Evolutionary conservation across 2,329 filamentous ascomycete species (phyloP).

Genomic region (Neodidymelliopsis sp.): DNA sequence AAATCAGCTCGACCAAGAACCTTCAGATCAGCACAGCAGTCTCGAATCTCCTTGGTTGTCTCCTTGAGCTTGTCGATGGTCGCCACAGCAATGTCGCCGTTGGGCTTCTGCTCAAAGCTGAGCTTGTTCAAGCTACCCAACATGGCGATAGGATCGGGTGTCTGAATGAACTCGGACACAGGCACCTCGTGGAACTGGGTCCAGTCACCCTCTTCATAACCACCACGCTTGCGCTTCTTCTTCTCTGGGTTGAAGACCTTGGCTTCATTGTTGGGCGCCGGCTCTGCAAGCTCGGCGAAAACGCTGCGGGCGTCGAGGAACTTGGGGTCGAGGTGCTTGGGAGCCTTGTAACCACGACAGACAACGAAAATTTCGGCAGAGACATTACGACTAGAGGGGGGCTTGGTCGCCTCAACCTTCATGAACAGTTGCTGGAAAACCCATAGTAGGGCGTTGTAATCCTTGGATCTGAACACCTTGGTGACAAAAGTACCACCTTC

Average conservation of each 20-base stretch:
- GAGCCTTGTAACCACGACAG: constrained; percentile 92
- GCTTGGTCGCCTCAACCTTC: constrained; percentile 97
- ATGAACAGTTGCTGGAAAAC: constrained; percentile 96
- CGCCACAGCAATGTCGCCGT: constrained; percentile 81
- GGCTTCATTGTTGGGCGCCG: constrained; percentile 92
- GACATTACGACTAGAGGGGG: constrained; percentile 92
- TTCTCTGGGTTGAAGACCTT: constrained; percentile 97
- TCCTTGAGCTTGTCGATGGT: constrained; percentile 82
- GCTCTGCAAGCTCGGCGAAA: constrained; percentile 88
- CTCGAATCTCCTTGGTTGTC: constrained; percentile 67
- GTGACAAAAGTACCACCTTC: constrained; percentile 87
- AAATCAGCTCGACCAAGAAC: constrained; percentile 95
- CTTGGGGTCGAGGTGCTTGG: constrained; percentile 89
- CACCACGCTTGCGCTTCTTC: constrained; percentile 97
- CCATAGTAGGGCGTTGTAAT: constrained; percentile 96
- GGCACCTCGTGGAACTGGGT: constrained; percentile 89
- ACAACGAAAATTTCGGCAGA: constrained; percentile 99
- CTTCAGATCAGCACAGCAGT: constrained; percentile 74
- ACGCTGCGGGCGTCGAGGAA: constrained; percentile 90
- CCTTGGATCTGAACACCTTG: constrained; percentile 96
- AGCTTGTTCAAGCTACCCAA: constrained; percentile 85
- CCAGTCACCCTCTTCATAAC: constrained; percentile 96
- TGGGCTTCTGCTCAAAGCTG: constrained; percentile 79
- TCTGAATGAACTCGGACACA: constrained; percentile 93
- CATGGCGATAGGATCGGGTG: constrained; percentile 89